A percentile compares a stretch with the other conserved stretches of the same genome.
phyloP scores from a whole-genome alignment of 208 protist genomes.

The Leishmania martiniquensis region DNA sequence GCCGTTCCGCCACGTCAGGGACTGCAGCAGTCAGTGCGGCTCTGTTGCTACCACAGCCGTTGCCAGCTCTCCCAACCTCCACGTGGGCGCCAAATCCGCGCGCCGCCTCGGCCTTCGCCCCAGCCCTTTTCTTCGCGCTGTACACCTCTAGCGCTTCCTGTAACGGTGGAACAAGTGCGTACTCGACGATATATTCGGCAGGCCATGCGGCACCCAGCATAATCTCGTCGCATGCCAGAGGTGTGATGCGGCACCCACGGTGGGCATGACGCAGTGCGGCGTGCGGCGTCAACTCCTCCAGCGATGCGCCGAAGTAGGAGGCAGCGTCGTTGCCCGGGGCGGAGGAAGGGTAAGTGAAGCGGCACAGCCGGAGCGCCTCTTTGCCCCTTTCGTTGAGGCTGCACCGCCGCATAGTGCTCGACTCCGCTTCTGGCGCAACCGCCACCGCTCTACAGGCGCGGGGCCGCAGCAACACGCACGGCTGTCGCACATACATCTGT shows the following conservation, averaged over 20 bases:
- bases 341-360: neutral
- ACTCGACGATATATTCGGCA: constrained; percentile 20
- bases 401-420: neutral
- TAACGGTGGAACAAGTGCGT: constrained; percentile 17
- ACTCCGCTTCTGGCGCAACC: neutral
- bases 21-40: neutral
- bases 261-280: constrained; percentile 17
- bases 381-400: neutral
- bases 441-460: neutral
- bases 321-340: neutral
- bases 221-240: constrained; percentile 22
- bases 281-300: constrained; percentile 18
- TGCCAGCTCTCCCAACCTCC: neutral
- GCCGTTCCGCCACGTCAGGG: neutral
- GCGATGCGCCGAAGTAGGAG: neutral
- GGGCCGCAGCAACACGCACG: constrained; percentile 15
- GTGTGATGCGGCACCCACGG: constrained; percentile 16
- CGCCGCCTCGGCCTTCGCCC: neutral
- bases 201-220: constrained; percentile 26
- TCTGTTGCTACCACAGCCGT: neutral
- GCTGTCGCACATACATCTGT: constrained; percentile 16
- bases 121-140: neutral
- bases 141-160: constrained; percentile 16
- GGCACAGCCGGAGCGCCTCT: constrained; percentile 1
- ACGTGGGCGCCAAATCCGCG: neutral